Percentiles rank a stretch among this genome's conserved stretches.
Evolutionary conservation across 176 grass and related monocot species (phyloP).

Genomic region (Eragrostis curvula): DNA sequence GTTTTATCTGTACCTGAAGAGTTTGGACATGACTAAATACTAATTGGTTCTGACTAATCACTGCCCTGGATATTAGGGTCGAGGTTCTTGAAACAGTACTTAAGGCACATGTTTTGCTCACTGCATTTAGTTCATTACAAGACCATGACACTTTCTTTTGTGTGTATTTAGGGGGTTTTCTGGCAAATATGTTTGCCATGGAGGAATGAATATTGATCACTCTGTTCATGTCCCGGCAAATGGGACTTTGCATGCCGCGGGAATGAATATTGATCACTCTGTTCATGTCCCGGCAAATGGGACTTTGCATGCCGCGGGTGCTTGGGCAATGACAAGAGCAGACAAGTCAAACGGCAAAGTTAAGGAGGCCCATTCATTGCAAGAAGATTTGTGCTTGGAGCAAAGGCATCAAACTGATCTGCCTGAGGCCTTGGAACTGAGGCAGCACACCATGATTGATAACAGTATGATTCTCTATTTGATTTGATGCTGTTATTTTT

Average conservation of each 20-base stretch:
- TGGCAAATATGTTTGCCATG: neutral
- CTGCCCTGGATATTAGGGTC: neutral
- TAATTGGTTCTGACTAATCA: neutral
- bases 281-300: constrained; percentile 31
- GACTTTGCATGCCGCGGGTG: constrained; percentile 36
- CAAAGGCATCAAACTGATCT: constrained; percentile 12
- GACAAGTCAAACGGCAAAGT: constrained; percentile 39
- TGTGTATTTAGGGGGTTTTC: constrained; percentile 1
- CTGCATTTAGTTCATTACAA: constrained; percentile 31
- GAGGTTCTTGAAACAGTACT: neutral
- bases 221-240: constrained; percentile 20
- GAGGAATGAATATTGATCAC: constrained; percentile 36
- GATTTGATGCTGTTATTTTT: constrained; percentile 5
- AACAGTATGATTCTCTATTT: constrained; percentile 43
- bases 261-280: constrained; percentile 36
- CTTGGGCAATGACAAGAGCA: constrained; percentile 32
- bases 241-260: constrained; percentile 41
- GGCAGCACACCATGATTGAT: constrained; percentile 29
- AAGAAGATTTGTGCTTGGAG: constrained; percentile 18
- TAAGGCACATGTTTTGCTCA: constrained; percentile 18
- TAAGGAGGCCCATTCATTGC: constrained; percentile 30
- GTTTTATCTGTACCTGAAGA: neutral
- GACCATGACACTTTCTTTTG: neutral
- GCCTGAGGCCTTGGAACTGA: constrained; percentile 42
- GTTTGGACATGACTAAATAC: neutral